Base-by-base conservation (phyloP, 805 yeast genomes). In the Candida ulmi region DNA sequence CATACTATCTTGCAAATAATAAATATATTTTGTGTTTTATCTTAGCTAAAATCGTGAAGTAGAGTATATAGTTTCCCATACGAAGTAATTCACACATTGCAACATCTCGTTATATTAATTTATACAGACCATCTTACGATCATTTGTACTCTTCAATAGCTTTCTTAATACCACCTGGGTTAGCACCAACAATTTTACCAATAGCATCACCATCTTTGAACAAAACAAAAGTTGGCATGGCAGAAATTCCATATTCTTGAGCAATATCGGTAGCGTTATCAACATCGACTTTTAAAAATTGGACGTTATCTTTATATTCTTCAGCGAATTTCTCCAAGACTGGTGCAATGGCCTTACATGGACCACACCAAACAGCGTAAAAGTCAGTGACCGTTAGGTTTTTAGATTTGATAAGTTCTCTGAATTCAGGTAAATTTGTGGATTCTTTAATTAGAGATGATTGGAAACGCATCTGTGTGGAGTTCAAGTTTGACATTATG, bases 291-390 rank as follows among this genome's bases (percentile, higher is more conserved):
- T 83, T 79, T 48, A 73, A 76, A 51, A 83, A 84, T 39, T 69
- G 70, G 1, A 78, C 85, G 41, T 69, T 70, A 39, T 67, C 68
- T 8, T 61, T 57, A 41, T 69, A 65, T 30, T 66, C 61, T 8
- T 53, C 43, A 21, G 63, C 52, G 37, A 63, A 58, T 40, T 66
- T 63, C 17, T 71, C 70, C 33, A 79, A 57, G 17, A 74, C 57
- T 13, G 88, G 88, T 3, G 81, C 69, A 51, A 81, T 71, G n/a
- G 82, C 82, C 50, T 76, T 78, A 52, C 88, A 81, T n/a, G 88
- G 88, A 8, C 82, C 86, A 60, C 88, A 81, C 88, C 88, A 81
- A 11, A 78, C 72, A 25, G 88, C 87, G 58, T 71, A 78, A 57
- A 80, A 81, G 55, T 81, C 87, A 36, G 80, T 72, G 2, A 80